Percentiles rank a stretch among this genome's conserved stretches.
phyloP scores from a whole-genome alignment of 331 rosid species.

The Arachis monticola region DNA sequence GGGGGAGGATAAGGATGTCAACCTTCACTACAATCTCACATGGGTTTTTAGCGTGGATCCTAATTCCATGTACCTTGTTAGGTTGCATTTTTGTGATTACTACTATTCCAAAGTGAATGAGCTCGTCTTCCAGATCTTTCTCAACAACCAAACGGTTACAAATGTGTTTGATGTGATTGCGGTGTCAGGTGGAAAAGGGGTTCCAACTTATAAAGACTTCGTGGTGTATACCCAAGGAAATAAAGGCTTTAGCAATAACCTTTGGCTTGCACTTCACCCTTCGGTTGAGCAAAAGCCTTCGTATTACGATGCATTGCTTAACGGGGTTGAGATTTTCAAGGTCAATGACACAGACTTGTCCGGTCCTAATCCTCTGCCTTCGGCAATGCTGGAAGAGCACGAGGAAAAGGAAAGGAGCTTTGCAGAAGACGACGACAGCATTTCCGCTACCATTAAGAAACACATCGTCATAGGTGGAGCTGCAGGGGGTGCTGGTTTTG shows the following conservation, averaged over 20 bases:
- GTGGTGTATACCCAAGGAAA: slow-evolving; percentile 38
- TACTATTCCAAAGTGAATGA: slow-evolving; percentile 47
- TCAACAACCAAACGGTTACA: slow-evolving; percentile 79
- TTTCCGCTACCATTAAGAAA: not conserved
- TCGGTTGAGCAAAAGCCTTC: slow-evolving; percentile 39
- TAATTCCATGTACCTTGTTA: slow-evolving; percentile 65
- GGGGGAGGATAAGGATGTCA: slow-evolving; percentile 54
- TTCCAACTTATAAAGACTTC: slow-evolving; percentile 67
- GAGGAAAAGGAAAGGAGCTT: slow-evolving; percentile 41
- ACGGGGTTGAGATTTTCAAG: slow-evolving; percentile 85
- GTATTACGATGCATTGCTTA: slow-evolving; percentile 64
- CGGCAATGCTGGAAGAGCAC: slow-evolving; percentile 51
- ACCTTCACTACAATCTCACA: slow-evolving; percentile 64
- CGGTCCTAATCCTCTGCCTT: slow-evolving; percentile 74
- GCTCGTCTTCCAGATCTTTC: slow-evolving; percentile 60
- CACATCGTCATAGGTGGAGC: slow-evolving; percentile 66
- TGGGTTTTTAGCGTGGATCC: slow-evolving; percentile 87
- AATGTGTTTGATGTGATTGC: slow-evolving; percentile 62
- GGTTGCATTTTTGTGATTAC: slow-evolving; percentile 87
- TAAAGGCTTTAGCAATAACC: slow-evolving; percentile 32
- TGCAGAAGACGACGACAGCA: not conserved
- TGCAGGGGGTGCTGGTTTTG: slow-evolving; percentile 83
- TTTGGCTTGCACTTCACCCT: slow-evolving; percentile 81
- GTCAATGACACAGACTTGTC: slow-evolving; percentile 64
- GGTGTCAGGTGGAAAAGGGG: slow-evolving; percentile 63